Percentiles rank a stretch among this genome's conserved stretches.
Conservation (phyloP, 768 basidiomycete genomes). For the Epithele typhae region DNA sequence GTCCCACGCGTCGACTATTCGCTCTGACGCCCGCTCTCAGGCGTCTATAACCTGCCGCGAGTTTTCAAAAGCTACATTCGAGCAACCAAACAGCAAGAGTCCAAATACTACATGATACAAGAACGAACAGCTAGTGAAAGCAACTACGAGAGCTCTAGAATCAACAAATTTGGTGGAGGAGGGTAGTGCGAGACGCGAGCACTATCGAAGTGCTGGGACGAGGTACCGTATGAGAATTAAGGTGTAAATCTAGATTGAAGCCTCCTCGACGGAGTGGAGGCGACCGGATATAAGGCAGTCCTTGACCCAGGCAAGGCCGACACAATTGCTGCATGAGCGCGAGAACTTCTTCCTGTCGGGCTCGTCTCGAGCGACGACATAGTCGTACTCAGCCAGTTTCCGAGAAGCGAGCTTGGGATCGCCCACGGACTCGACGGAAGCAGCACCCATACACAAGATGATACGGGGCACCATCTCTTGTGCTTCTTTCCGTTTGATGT, state of each 20-base stretch:
- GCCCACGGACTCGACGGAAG: conserved; percentile 58
- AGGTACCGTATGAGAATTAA: too few relatives aligned
- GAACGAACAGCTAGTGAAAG: too few relatives aligned
- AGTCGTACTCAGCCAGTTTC: conserved; percentile 44
- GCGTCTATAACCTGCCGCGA: too few relatives aligned
- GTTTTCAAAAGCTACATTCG: too few relatives aligned
- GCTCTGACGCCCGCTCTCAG: conserved; percentile 3
- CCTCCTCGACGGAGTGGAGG: conserved; percentile 33
- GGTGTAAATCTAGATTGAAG: too few relatives aligned
- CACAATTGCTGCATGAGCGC: conserved; percentile 28
- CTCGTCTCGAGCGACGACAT: conserved; percentile 56
- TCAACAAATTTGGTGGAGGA: too few relatives aligned
- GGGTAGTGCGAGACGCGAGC: too few relatives aligned
- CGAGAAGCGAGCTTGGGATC: conserved; percentile 40
- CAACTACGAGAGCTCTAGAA: too few relatives aligned
- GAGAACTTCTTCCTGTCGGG: conserved; percentile 28
- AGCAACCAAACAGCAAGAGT: too few relatives aligned
- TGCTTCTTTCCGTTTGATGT: conserved; percentile 27
- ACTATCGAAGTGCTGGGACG: too few relatives aligned
- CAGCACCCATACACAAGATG: conserved; percentile 75
- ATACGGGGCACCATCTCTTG: conserved; percentile 56
- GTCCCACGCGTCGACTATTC: too few relatives aligned
- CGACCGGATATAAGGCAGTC: conserved; percentile 67
- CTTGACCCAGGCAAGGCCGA: conserved; percentile 72
- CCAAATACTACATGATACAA: too few relatives aligned